phyloP scores from a whole-genome alignment of 2,329 filamentous ascomycete genomes.

The Nemania sp. region DNA sequence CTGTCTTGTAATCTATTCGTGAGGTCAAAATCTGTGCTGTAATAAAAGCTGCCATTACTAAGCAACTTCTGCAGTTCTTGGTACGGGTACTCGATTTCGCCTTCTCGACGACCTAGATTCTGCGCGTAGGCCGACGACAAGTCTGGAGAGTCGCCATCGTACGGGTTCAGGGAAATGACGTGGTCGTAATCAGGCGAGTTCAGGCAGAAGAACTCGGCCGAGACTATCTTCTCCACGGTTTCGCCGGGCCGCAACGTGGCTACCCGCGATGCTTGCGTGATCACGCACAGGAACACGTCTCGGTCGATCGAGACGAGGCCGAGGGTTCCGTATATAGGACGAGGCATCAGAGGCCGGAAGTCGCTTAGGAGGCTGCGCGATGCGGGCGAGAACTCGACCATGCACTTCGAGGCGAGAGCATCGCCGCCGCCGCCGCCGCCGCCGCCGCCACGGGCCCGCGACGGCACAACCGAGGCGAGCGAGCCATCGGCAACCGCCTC shows the following conservation, averaged over 20 bases:
- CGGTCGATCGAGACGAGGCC: slow-evolving; percentile 82
- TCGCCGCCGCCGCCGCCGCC: slow-evolving; percentile 48
- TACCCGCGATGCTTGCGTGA: slow-evolving; percentile 77
- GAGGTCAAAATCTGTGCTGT: slow-evolving; percentile 96
- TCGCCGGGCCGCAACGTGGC: slow-evolving; percentile 86
- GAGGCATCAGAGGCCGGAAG: slow-evolving; percentile 74
- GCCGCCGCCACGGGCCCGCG: slow-evolving; percentile 52
- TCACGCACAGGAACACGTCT: slow-evolving; percentile 89
- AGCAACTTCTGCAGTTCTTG: slow-evolving; percentile 88
- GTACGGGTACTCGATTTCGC: slow-evolving; percentile 82
- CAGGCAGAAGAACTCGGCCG: slow-evolving; percentile 91
- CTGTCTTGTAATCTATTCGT: slow-evolving; percentile 92
- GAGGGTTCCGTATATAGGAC: slow-evolving; percentile 81
- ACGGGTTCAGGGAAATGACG: slow-evolving; percentile 61
- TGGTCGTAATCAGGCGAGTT: slow-evolving; percentile 87
- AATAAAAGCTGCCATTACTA: slow-evolving; percentile 94
- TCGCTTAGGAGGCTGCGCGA: slow-evolving; percentile 70
- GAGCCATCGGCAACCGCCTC: slow-evolving; percentile 64
- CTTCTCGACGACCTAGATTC: slow-evolving; percentile 67
- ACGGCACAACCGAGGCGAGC: slow-evolving; percentile 56
- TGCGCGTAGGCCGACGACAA: slow-evolving; percentile 54
- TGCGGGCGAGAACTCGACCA: slow-evolving; percentile 80
- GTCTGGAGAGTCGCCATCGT: slow-evolving; percentile 56
- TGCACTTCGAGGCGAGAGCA: slow-evolving; percentile 66
- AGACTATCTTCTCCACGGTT: slow-evolving; percentile 83